Evolutionary conservation across 2,329 filamentous ascomycete genomes (phyloP), one percentile per base, ranked within the genome.

Genomic region (Aspergillus novoparasiticus): DNA sequence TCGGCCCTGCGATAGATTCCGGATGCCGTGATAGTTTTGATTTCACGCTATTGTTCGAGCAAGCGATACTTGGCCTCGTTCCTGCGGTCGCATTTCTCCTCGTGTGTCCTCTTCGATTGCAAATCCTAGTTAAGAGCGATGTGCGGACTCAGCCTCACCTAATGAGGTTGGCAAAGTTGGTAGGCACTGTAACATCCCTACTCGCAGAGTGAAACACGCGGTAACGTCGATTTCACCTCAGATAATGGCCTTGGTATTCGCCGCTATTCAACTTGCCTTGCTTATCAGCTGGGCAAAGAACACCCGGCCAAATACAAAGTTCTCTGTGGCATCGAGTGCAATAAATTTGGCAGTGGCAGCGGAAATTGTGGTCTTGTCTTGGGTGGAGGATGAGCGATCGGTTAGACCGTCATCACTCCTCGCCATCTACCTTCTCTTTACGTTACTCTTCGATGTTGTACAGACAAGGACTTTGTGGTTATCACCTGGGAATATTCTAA

Each of bases 341-440:
- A 14, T 68, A 4, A 60, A 58, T 26, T 16, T 67, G 10, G 41
- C 58, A 1, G 61, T 59, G 11, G 57, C 61, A 19, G 12, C 56
- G 34, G 50, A 43, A 19, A 54, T 66, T 26, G 16, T 58, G 26
- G 21, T 60, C 12, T 26, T 66, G 23, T 60, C 60, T 5, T 64
- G 61, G 61, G 41, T 46, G 36, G 72, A 70, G 57, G 67, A 74
- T 59, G 60, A 41, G 23, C 66, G 69, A 36, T 71, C 69, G 6
- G 63, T 67, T 12, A 61, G 66, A 26, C 72, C 72, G 11, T 72
- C 70, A 6, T 60, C 66, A 30, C 50, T 71, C 45, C 64, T 78
- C 71, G 28, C 66, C 50, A 54, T 77, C n/a, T 84, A 82, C 66
- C 75, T 84, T 3, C 66, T 79, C 6, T 60, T 81, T 46, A 77